These are phyloP conservation scores for Amesomyces nigricolor DNA, from an alignment of 2,329 filamentous ascomycete genomes.

Conservation along the genomic window DNA sequence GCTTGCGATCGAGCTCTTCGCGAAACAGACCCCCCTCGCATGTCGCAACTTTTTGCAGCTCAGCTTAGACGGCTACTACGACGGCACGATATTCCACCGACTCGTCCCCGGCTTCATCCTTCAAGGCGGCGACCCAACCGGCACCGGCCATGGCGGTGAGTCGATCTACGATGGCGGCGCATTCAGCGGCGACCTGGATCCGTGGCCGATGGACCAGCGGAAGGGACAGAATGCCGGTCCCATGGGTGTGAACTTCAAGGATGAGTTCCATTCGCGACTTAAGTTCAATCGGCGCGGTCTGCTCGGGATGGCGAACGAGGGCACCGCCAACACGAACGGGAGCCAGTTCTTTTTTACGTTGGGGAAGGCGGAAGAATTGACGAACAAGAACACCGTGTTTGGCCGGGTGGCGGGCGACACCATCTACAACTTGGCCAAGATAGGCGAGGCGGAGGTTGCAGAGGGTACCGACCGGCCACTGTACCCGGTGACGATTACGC, in stretches of 20 bases:
- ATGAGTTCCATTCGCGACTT: slow-evolving; percentile 87
- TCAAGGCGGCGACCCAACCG: slow-evolving; percentile 91
- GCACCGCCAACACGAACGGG: slow-evolving; percentile 71
- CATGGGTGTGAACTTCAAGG: slow-evolving; percentile 58
- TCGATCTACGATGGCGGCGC: slow-evolving; percentile 85
- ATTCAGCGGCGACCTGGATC: slow-evolving; percentile 65
- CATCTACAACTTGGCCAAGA: slow-evolving; percentile 92
- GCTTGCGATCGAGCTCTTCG: slow-evolving; percentile 87
- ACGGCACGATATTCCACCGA: slow-evolving; percentile 88
- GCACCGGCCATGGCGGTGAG: slow-evolving; percentile 85
- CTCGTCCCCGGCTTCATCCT: slow-evolving; percentile 87
- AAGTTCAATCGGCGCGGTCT: slow-evolving; percentile 90
- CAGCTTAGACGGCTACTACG: slow-evolving; percentile 92
- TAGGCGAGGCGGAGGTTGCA: slow-evolving; percentile 79
- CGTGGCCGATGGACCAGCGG: slow-evolving; percentile 62
- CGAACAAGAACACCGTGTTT: slow-evolving; percentile 88
- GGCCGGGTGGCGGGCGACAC: slow-evolving; percentile 88
- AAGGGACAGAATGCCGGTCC: slow-evolving; percentile 56
- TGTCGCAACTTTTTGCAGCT: slow-evolving; percentile 95
- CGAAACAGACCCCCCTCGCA: slow-evolving; percentile 85
- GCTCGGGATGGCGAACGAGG: slow-evolving; percentile 93
- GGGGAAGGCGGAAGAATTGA: slow-evolving; percentile 76
- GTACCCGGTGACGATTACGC: slow-evolving; percentile 75
- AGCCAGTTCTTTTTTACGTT: slow-evolving; percentile 98
- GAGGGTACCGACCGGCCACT: slow-evolving; percentile 75